A percentile compares a stretch with the other conserved stretches of the same genome.
These are phyloP conservation scores for Syzygium malaccense DNA, from an alignment of 441 rosid genomes.

Conservation along the genomic window DNA sequence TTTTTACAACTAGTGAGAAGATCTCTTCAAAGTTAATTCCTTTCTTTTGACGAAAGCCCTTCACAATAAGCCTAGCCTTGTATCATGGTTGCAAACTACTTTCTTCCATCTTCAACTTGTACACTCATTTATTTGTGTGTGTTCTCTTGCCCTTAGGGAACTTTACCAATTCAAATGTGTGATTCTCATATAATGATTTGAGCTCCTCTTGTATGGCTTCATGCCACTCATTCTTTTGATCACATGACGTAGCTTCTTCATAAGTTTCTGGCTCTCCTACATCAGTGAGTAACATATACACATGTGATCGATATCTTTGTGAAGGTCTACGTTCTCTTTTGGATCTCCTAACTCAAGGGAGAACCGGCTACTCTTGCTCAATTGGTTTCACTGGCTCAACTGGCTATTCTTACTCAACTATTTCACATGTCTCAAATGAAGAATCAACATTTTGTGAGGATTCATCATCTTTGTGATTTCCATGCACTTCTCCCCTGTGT, in stretches of 20 bases:
- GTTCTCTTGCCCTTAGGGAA: neutral
- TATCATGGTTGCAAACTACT: neutral
- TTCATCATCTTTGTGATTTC: neutral
- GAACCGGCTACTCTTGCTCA: accelerated
- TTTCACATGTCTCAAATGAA: neutral
- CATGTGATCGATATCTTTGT: neutral
- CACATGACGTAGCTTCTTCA: neutral
- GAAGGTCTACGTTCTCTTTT: neutral
- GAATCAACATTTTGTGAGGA: neutral
- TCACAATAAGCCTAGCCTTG: neutral
- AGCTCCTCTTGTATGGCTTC: neutral
- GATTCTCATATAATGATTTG: neutral
- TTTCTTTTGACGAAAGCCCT: neutral
- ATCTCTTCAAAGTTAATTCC: neutral
- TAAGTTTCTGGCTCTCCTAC: neutral
- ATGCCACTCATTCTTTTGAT: neutral
- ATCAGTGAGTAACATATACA: neutral
- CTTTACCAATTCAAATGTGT: neutral
- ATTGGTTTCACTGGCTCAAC: neutral
- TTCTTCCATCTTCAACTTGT: neutral
- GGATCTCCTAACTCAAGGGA: neutral
- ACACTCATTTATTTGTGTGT: neutral
- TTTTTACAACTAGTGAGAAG: neutral
- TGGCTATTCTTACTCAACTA: accelerated
- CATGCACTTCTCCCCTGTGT: neutral